Conservation (phyloP, 208 protist species). For the Balamuthia mandrillaris region DNA sequence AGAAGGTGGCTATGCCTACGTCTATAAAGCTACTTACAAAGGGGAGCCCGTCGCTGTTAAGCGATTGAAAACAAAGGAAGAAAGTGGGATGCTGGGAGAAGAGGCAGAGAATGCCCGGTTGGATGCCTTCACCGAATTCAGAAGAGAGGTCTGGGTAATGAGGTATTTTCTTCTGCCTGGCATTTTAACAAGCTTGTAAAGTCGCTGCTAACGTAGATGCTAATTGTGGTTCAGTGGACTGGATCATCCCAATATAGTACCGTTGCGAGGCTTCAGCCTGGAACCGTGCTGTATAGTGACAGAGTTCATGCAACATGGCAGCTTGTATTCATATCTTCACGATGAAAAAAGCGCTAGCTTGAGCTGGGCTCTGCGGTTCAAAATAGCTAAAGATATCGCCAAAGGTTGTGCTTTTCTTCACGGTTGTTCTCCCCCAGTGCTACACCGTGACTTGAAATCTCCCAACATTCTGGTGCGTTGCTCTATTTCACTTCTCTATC, state of each 20-base stretch:
- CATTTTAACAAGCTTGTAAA: background rate
- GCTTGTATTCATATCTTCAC: background rate
- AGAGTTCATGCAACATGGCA: background rate
- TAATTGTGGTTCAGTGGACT: background rate
- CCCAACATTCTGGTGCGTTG: constrained; percentile 15
- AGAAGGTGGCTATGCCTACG: background rate
- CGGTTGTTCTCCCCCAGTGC: background rate
- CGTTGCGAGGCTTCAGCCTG: background rate
- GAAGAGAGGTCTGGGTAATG: constrained; percentile 28
- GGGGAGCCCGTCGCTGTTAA: constrained; percentile 22
- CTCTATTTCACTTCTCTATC: background rate
- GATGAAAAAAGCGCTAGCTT: background rate
- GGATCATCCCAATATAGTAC: constrained; percentile 17
- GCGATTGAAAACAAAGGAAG: constrained; percentile 41
- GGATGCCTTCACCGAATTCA: constrained; percentile 10
- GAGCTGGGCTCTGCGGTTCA: constrained; percentile 9
- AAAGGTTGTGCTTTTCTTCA: constrained; percentile 21
- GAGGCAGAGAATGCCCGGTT: too few species aligned
- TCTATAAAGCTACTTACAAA: constrained; percentile 38
- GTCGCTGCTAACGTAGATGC: too few species aligned
- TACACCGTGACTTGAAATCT: constrained; percentile 28
- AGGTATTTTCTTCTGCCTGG: background rate
- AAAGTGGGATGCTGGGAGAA: too few species aligned
- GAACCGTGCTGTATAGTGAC: constrained; percentile 36
- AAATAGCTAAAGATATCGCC: constrained; percentile 39